Conservation (phyloP, 306 rosid species). For the apple (Malus domestica) region DNA sequence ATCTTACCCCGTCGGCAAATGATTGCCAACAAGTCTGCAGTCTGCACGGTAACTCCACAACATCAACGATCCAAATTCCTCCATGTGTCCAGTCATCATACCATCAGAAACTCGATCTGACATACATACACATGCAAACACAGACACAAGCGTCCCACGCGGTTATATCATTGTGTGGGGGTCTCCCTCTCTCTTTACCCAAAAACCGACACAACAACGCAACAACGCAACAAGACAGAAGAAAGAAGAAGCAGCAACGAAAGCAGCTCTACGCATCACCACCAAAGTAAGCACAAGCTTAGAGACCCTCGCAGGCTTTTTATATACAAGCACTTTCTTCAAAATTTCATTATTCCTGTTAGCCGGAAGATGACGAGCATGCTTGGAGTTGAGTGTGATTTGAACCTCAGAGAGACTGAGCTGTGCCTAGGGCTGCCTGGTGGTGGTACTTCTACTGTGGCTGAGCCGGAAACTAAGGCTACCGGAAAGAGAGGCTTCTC, state of each 20-base stretch:
- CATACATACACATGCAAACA: constrained; percentile 46
- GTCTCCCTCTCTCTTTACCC: constrained; percentile 30
- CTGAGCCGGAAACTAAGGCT: constrained; percentile 55
- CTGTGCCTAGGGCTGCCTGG: constrained; percentile 91
- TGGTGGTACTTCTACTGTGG: background rate
- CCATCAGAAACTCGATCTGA: constrained; percentile 22
- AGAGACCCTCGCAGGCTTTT: background rate
- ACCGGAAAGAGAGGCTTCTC: constrained; percentile 85
- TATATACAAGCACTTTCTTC: background rate
- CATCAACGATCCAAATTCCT: constrained; percentile 12
- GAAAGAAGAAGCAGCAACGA: constrained; percentile 12
- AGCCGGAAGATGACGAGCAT: constrained; percentile 41
- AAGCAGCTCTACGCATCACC: constrained; percentile 2
- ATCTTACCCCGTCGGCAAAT: constrained; percentile 27
- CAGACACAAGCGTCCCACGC: constrained; percentile 44
- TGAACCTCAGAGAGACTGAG: constrained; percentile 85
- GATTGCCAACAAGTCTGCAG: constrained; percentile 9
- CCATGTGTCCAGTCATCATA: constrained; percentile 27
- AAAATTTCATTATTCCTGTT: background rate
- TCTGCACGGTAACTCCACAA: background rate
- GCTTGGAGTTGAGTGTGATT: constrained; percentile 26
- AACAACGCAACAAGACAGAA: constrained; percentile 28
- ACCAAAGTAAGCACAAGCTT: background rate
- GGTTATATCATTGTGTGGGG: constrained; percentile 54
- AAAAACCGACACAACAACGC: constrained; percentile 40